Evolutionary conservation across 2,329 filamentous ascomycete species (phyloP).

Genomic region (Pseudopyrenochaeta lycopersici): DNA sequence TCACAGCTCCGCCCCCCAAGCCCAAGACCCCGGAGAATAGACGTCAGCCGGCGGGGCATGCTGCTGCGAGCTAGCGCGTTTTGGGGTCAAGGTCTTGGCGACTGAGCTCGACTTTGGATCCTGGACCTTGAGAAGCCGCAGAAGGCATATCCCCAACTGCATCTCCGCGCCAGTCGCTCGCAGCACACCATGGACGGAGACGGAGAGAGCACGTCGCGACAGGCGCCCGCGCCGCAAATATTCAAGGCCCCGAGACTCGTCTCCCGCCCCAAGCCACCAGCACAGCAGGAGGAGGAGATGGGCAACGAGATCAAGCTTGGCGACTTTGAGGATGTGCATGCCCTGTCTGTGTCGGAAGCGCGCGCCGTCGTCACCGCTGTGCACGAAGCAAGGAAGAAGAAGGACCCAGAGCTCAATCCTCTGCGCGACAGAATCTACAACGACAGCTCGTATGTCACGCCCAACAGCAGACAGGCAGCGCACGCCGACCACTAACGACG

Average conservation of each 20-base stretch:
- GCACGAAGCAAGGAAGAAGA: slow-evolving; percentile 79
- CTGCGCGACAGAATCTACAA: slow-evolving; percentile 80
- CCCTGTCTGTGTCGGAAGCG: slow-evolving; percentile 90
- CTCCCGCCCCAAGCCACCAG: slow-evolving; percentile 65
- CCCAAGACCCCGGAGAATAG: not conserved
- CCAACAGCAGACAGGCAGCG: slow-evolving; percentile 12
- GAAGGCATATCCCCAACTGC: too few relatives aligned
- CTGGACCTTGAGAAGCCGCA: not conserved
- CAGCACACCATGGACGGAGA: slow-evolving; percentile 48
- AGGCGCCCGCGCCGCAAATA: slow-evolving; percentile 26
- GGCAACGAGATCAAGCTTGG: slow-evolving; percentile 82
- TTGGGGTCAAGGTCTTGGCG: slow-evolving; percentile 5
- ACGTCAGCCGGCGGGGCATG: not conserved
- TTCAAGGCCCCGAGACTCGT: slow-evolving; percentile 46
- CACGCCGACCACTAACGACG: slow-evolving; percentile 2
- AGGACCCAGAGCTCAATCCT: slow-evolving; percentile 70
- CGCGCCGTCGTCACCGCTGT: slow-evolving; percentile 91
- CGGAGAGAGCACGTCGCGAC: slow-evolving; percentile 22
- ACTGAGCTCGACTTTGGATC: not conserved
- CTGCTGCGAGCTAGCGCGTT: not conserved
- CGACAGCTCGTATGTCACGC: slow-evolving; percentile 44
- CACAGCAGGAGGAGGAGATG: slow-evolving; percentile 86
- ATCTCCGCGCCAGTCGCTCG: too few relatives aligned
- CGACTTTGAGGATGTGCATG: slow-evolving; percentile 92
- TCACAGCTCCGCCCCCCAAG: not conserved